Percentiles rank a stretch among this genome's conserved stretches.
phyloP scores from a whole-genome alignment of 495 filamentous ascomycete species.

The Trichoderma reesei region DNA sequence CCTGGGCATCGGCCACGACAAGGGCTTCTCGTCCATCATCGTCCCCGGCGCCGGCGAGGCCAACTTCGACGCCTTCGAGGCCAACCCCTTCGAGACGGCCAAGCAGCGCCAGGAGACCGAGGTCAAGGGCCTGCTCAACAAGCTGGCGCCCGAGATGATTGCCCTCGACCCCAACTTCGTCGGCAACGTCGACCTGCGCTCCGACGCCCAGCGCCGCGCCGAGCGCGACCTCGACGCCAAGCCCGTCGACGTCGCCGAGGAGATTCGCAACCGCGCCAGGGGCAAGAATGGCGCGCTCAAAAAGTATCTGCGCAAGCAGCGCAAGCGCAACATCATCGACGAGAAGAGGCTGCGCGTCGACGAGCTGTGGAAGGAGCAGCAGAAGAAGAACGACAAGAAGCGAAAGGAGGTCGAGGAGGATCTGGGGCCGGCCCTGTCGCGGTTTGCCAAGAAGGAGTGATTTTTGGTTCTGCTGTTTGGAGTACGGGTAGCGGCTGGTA shows the following conservation, averaged over 20 bases:
- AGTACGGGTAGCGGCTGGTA: background rate
- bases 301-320: constrained; percentile 83
- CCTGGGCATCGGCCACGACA: constrained; percentile 71
- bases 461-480: background rate
- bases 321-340: constrained; percentile 83
- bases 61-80: constrained; percentile 88
- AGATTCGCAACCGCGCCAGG: constrained; percentile 58
- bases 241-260: constrained; percentile 61
- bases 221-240: constrained; percentile 67
- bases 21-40: constrained; percentile 81
- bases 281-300: constrained; percentile 88
- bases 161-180: constrained; percentile 83
- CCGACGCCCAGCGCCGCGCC: constrained; percentile 58
- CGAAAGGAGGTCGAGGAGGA: constrained; percentile 33
- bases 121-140: constrained; percentile 78
- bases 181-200: constrained; percentile 71
- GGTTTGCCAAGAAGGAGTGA: constrained; percentile 40
- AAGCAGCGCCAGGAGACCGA: constrained; percentile 93
- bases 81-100: constrained; percentile 92
- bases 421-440: constrained; percentile 35
- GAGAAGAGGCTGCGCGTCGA: constrained; percentile 60
- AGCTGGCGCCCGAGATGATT: constrained; percentile 96
- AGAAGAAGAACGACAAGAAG: constrained; percentile 30
- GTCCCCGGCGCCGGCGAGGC: constrained; percentile 91
- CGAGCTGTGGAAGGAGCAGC: constrained; percentile 37